Evolutionary conservation across 73 alveolate species (phyloP).

Genomic region (Tetrahymena borealis): DNA sequence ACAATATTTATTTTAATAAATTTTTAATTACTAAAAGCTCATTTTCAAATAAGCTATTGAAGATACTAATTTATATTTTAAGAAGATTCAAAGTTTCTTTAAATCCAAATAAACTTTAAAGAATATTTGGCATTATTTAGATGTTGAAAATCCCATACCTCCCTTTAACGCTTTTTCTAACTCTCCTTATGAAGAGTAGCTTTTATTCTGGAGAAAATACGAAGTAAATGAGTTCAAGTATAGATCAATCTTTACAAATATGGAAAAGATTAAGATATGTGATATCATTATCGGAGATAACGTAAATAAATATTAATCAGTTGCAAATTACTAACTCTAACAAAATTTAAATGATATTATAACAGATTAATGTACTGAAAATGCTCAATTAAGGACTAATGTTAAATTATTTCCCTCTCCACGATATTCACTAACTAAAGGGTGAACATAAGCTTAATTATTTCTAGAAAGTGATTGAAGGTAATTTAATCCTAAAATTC

Average conservation of each 20-base stretch:
- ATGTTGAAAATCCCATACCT: conserved; percentile 38
- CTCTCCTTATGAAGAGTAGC: conserved; percentile 4
- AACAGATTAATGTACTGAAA: conserved; percentile 6
- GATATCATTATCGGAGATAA: background rate
- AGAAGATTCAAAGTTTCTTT: background rate
- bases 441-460: background rate
- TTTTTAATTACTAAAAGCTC: background rate
- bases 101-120: background rate
- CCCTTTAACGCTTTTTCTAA: conserved; percentile 26
- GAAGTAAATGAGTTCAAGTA: conserved; percentile 10
- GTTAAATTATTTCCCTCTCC: conserved; percentile 26
- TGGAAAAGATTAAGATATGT: conserved; percentile 26
- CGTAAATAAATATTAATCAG: background rate
- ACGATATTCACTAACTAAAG: conserved; percentile 15
- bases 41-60: conserved; percentile 25
- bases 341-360: background rate
- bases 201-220: conserved; percentile 31
- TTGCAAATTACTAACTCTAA: background rate
- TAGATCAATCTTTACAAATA: conserved; percentile 25
- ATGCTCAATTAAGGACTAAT: background rate
- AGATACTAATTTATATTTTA: conserved; percentile 21
- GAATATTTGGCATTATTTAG: conserved; percentile 45
- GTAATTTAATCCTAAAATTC: no score
- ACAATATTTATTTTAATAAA: background rate
- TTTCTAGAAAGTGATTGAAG: background rate